Evolutionary conservation across 2,329 filamentous ascomycete genomes (phyloP).

Genomic region (Pseudogymnoascus sp.): DNA sequence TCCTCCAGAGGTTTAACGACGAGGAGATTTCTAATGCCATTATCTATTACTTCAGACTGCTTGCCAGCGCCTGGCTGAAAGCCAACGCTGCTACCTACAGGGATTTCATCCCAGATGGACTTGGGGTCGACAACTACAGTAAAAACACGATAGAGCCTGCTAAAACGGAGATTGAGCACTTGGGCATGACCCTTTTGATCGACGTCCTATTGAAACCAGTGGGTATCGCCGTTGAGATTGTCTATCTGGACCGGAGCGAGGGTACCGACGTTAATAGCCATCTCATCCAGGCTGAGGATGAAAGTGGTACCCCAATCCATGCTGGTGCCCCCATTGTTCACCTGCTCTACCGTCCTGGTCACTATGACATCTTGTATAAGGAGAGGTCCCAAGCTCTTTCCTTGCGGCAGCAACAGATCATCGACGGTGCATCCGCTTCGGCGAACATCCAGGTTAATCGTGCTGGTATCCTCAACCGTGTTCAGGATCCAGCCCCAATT

Average conservation of each 20-base stretch:
- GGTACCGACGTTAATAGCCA: constrained; percentile 64
- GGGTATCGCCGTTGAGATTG: constrained; percentile 73
- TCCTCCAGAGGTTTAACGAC: constrained; percentile 66
- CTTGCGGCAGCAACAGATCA: constrained; percentile 13
- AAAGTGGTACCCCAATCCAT: constrained; percentile 26
- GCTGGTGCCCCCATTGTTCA: constrained; percentile 44
- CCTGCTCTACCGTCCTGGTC: constrained; percentile 62
- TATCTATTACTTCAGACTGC: constrained; percentile 75
- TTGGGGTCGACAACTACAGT: constrained; percentile 60
- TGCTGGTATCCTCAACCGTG: constrained; percentile 32
- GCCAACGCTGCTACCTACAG: constrained; percentile 61
- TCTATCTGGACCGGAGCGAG: constrained; percentile 80
- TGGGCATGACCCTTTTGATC: constrained; percentile 71
- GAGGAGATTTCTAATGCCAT: constrained; percentile 59
- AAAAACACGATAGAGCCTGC: constrained; percentile 62
- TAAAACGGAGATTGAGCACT: constrained; percentile 79
- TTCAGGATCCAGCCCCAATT: constrained; percentile 25
- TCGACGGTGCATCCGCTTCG: constrained; percentile 20
- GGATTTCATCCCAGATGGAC: constrained; percentile 55
- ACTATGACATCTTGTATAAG: constrained; percentile 91
- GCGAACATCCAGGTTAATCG: constrained; percentile 46
- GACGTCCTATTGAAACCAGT: constrained; percentile 73
- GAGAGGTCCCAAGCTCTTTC: constrained; percentile 26
- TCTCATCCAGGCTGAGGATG: constrained; percentile 33
- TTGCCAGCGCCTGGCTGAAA: constrained; percentile 81